Evolutionary conservation across 2,329 filamentous ascomycete species (phyloP).

Genomic region (Fragosphaeria purpurea): DNA sequence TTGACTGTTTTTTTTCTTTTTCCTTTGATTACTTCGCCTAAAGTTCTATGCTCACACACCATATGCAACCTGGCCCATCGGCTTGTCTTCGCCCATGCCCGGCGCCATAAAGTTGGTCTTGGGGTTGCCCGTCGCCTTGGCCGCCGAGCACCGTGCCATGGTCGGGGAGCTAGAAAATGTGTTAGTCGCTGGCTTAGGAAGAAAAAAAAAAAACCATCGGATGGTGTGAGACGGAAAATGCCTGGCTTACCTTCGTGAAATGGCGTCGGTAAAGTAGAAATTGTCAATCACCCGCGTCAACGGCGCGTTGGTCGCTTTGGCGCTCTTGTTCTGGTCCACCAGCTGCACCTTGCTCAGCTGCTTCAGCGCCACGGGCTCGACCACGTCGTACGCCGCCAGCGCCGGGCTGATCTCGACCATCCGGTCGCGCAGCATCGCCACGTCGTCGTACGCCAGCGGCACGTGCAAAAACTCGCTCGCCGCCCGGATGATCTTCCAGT

Average conservation of each 20-base stretch:
- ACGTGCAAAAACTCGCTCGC: slow-evolving; percentile 81
- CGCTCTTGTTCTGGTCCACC: slow-evolving; percentile 90
- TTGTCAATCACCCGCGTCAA: slow-evolving; percentile 84
- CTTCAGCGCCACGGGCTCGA: slow-evolving; percentile 68
- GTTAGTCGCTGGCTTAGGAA: slow-evolving; percentile 7
- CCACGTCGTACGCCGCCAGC: slow-evolving; percentile 78
- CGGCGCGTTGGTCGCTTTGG: slow-evolving; percentile 58
- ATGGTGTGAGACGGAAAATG: slow-evolving; percentile 22
- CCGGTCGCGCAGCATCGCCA: slow-evolving; percentile 78
- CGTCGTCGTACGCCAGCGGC: slow-evolving; percentile 85
- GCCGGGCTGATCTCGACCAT: slow-evolving; percentile 93
- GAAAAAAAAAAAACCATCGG: slow-evolving; percentile 1
- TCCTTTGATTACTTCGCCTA: neutral
- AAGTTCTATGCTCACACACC: slow-evolving; percentile 30
- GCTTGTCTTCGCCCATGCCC: slow-evolving; percentile 53
- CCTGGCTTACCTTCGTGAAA: slow-evolving; percentile 70
- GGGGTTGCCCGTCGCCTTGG: slow-evolving; percentile 73
- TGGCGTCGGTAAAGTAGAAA: slow-evolving; percentile 97
- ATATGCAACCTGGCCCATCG: slow-evolving; percentile 51
- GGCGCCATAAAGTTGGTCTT: slow-evolving; percentile 72
- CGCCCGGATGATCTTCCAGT: slow-evolving; percentile 98
- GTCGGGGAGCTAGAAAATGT: slow-evolving; percentile 70
- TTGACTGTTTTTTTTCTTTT: slow-evolving; percentile 8
- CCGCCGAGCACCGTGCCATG: slow-evolving; percentile 93
- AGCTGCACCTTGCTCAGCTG: slow-evolving; percentile 86